phyloP scores from a whole-genome alignment of 257 asterid species.

The Nicotiana attenuata region DNA sequence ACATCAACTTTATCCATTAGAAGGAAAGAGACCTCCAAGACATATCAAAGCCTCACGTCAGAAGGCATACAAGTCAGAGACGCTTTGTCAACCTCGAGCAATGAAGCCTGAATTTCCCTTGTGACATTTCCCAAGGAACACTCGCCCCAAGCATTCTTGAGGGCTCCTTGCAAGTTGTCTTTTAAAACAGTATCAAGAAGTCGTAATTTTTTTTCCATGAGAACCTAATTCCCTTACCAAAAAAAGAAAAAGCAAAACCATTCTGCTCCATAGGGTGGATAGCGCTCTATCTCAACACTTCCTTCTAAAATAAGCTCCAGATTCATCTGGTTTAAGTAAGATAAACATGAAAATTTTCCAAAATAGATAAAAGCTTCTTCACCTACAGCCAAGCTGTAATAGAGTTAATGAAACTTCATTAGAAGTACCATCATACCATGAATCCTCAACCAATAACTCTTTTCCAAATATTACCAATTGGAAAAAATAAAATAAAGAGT shows the following conservation, averaged over 20 bases:
- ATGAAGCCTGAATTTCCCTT: not conserved
- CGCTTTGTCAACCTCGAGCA: not conserved
- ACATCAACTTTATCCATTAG: not conserved
- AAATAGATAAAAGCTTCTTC: not conserved
- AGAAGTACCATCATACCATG: not conserved
- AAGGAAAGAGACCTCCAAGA: not conserved
- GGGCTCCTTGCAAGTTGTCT: not conserved
- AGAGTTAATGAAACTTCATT: not conserved
- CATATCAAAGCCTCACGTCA: not conserved
- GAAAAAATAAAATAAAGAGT: not conserved
- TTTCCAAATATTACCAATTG: not conserved
- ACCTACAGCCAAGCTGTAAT: not conserved
- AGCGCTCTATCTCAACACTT: not conserved
- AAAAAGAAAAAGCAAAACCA: not conserved
- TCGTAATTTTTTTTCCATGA: not conserved
- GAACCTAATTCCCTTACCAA: not conserved
- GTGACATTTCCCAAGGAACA: not conserved
- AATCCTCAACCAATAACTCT: not conserved
- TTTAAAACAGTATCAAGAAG: not conserved
- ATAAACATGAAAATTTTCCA: not conserved
- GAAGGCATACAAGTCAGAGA: constrained; percentile 2
- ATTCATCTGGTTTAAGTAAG: not conserved
- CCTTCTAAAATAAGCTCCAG: not conserved
- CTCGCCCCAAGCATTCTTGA: not conserved
- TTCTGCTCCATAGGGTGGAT: not conserved